Percentiles rank a stretch among this genome's conserved stretches.
phyloP scores from a whole-genome alignment of 306 rosid genomes.

The Betula pendula region DNA sequence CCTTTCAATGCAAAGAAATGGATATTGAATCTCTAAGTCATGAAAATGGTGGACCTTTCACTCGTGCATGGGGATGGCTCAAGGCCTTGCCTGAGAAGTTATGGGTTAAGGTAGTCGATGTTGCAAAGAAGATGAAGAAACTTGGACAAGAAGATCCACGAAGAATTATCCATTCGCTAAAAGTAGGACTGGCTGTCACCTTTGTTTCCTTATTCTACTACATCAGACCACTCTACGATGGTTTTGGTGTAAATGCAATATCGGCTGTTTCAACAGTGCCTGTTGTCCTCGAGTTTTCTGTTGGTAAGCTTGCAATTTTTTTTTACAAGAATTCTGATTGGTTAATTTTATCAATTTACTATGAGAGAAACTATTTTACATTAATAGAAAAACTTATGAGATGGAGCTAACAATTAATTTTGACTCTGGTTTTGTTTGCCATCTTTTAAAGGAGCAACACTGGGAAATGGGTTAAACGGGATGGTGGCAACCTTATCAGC shows the following conservation, averaged over 20 bases:
- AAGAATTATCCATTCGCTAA: conserved; percentile 28
- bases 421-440: background rate
- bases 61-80: background rate
- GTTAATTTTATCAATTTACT: background rate
- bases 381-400: too few relatives aligned
- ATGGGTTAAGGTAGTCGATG: background rate
- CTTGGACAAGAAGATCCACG: conserved; percentile 32
- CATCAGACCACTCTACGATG: conserved; percentile 22
- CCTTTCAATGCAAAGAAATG: background rate
- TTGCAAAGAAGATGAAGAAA: conserved; percentile 21
- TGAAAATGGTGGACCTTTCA: background rate
- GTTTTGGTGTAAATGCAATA: conserved; percentile 21
- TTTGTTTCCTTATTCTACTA: conserved; percentile 26
- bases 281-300: conserved; percentile 30
- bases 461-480: conserved; percentile 38
- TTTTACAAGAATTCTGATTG: background rate
- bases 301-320: conserved; percentile 20
- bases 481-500: conserved; percentile 26
- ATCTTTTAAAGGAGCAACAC: conserved; percentile 29
- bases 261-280: conserved; percentile 31
- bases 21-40: background rate
- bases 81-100: background rate
- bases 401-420: background rate
- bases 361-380: too few relatives aligned
- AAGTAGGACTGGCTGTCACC: conserved; percentile 31